Conservation (phyloP, 164 flowering plant species). For the Liquidambar formosana region DNA sequence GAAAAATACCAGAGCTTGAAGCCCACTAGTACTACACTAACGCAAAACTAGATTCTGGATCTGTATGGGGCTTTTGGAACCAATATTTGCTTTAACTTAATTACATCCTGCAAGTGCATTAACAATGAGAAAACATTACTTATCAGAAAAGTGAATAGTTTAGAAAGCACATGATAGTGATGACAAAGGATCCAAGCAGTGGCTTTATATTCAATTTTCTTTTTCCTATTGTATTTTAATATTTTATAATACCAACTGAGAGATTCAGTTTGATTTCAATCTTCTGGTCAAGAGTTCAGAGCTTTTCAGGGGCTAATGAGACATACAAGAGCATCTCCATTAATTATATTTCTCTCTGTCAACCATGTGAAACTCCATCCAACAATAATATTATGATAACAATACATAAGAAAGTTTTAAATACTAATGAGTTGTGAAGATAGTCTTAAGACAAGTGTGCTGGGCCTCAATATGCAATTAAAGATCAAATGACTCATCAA, state of each 20-base stretch:
- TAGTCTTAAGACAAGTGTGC: too few relatives aligned
- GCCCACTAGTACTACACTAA: not conserved
- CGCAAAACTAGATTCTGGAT: not conserved
- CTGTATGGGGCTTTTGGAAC: not conserved
- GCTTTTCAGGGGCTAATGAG: not conserved
- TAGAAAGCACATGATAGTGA: not conserved
- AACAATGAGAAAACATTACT: not conserved
- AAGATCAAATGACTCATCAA: too few relatives aligned
- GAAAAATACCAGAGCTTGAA: not conserved
- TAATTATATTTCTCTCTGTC: too few relatives aligned
- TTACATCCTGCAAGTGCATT: not conserved
- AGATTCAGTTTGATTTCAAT: not conserved
- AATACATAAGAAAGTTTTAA: too few relatives aligned
- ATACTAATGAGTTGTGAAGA: too few relatives aligned
- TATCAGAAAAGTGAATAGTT: not conserved
- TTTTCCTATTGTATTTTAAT: not conserved
- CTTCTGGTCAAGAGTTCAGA: not conserved
- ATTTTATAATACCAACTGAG: not conserved
- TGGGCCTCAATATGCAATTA: too few relatives aligned
- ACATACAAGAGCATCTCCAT: not conserved
- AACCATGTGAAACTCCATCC: too few relatives aligned
- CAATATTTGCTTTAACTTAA: not conserved
- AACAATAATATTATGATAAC: too few relatives aligned
- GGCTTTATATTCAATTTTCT: not conserved
- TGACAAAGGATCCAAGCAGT: not conserved